phyloP scores from a whole-genome alignment of 495 filamentous ascomycete species.

The Aspergillus nidulans region DNA sequence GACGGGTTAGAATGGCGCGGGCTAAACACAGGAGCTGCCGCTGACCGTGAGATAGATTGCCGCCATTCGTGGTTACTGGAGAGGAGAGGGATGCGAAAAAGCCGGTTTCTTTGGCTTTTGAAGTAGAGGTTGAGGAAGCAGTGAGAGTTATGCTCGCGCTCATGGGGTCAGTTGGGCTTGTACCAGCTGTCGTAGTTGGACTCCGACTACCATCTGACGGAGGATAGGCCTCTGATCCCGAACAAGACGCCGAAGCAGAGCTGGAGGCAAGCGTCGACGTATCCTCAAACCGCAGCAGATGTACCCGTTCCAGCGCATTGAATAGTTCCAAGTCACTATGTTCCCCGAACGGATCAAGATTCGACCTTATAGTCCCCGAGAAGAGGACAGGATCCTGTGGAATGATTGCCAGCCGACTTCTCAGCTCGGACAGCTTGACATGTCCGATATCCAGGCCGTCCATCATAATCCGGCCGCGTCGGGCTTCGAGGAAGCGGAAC shows the following conservation, averaged over 20 bases:
- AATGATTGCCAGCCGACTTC: constrained; percentile 75
- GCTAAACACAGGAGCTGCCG: constrained; percentile 85
- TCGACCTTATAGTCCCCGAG: constrained; percentile 76
- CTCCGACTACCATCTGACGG: neutral
- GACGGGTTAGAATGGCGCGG: constrained; percentile 73
- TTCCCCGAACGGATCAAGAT: constrained; percentile 76
- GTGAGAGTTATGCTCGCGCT: neutral
- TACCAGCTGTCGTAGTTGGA: neutral
- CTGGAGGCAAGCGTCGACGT: constrained; percentile 33
- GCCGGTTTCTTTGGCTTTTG: constrained; percentile 42
- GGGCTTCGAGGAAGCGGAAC: constrained; percentile 78
- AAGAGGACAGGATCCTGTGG: constrained; percentile 86
- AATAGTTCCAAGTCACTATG: constrained; percentile 67
- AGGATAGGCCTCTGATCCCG: too few species aligned
- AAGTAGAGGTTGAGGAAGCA: constrained; percentile 18
- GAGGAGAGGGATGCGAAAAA: constrained; percentile 57
- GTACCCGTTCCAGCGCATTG: constrained; percentile 71
- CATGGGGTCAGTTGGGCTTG: neutral
- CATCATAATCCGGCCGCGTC: constrained; percentile 64
- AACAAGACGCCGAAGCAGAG: neutral
- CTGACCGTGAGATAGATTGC: constrained; percentile 83
- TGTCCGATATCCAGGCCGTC: constrained; percentile 74
- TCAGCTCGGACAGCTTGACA: constrained; percentile 67
- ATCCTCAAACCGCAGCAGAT: constrained; percentile 53
- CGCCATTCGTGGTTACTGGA: constrained; percentile 68